Percentiles rank a stretch among this genome's conserved stretches.
phyloP scores from a whole-genome alignment of 257 asterid species.

The Solanum appendiculatum region DNA sequence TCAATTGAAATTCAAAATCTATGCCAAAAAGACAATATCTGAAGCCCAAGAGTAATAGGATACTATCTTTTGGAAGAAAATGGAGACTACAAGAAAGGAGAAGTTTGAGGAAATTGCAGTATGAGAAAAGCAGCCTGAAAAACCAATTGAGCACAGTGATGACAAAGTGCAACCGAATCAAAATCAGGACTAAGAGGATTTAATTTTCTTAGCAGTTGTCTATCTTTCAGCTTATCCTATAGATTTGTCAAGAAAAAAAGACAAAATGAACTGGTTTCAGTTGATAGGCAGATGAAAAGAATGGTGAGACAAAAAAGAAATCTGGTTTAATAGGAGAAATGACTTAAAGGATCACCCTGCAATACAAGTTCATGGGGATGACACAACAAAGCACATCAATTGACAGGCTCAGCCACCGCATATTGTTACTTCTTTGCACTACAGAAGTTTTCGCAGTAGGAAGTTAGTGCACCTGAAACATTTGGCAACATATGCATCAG shows the following conservation, averaged over 20 bases:
- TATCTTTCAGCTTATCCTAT: slow-evolving; percentile 21
- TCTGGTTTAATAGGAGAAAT: slow-evolving; percentile 1
- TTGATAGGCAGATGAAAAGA: slow-evolving; percentile 10
- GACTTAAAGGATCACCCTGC: slow-evolving; percentile 72
- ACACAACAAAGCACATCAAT: slow-evolving; percentile 44
- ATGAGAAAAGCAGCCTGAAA: not conserved
- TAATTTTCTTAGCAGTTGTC: not conserved
- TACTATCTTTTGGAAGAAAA: not conserved
- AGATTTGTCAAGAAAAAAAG: slow-evolving; percentile 35
- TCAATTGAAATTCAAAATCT: slow-evolving; percentile 18
- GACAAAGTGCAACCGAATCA: not conserved
- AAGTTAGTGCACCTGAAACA: not conserved
- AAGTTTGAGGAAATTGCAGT: not conserved
- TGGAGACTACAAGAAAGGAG: not conserved
- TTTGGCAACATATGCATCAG: not conserved
- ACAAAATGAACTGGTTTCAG: slow-evolving; percentile 59
- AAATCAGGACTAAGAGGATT: not conserved
- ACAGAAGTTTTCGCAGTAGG: not conserved
- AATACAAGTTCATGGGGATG: slow-evolving; percentile 58
- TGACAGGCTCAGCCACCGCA: slow-evolving; percentile 62
- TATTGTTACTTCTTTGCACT: slow-evolving; percentile 1
- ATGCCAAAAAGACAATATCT: slow-evolving; percentile 2
- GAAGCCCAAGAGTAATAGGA: slow-evolving; percentile 6
- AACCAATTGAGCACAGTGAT: not conserved
- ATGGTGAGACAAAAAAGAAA: not conserved